Percentiles rank a stretch among this genome's conserved stretches.
These are phyloP conservation scores for Aureobasidium mangrovei DNA, from an alignment of 2,329 filamentous ascomycete species.

Conservation along the genomic window DNA sequence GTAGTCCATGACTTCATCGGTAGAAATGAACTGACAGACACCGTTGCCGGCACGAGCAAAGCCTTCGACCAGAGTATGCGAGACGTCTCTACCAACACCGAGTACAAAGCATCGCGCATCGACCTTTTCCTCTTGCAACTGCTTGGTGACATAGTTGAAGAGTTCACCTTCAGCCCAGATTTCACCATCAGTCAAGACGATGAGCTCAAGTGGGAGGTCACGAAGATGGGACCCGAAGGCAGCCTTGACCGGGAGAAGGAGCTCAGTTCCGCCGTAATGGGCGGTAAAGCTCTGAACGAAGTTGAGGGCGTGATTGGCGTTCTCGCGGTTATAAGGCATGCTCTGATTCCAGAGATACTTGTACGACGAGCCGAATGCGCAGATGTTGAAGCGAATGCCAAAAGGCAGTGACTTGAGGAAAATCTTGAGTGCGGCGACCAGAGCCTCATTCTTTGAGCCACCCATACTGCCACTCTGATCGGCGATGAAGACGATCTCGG, in stretches of 20 bases:
- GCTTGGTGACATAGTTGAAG: slow-evolving; percentile 40
- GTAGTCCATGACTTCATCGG: slow-evolving; percentile 56
- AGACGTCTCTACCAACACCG: slow-evolving; percentile 47
- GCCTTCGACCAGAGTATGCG: slow-evolving; percentile 50
- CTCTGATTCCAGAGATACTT: slow-evolving; percentile 42
- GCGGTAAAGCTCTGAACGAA: slow-evolving; percentile 38
- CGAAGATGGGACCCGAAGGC: slow-evolving; percentile 39
- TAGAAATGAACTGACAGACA: slow-evolving; percentile 51
- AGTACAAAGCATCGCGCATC: slow-evolving; percentile 48
- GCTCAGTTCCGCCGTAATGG: slow-evolving; percentile 47
- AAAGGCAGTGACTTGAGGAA: slow-evolving; percentile 59
- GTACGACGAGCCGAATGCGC: slow-evolving; percentile 50
- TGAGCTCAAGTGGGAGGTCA: slow-evolving; percentile 43
- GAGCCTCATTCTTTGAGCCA: slow-evolving; percentile 41
- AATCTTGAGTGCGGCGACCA: slow-evolving; percentile 49
- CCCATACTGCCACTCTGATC: slow-evolving; percentile 63
- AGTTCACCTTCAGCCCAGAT: slow-evolving; percentile 42
- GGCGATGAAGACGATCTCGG: slow-evolving; percentile 63
- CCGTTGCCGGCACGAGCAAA: slow-evolving; percentile 51
- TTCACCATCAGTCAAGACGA: slow-evolving; percentile 50
- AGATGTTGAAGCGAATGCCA: slow-evolving; percentile 61
- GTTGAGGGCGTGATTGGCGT: slow-evolving; percentile 35
- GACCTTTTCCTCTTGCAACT: slow-evolving; percentile 32
- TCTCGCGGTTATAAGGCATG: slow-evolving; percentile 37
- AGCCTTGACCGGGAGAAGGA: slow-evolving; percentile 39